These are phyloP conservation scores for Lachancea dasiensis DNA, from an alignment of 805 yeast species.

Conservation along the genomic window DNA sequence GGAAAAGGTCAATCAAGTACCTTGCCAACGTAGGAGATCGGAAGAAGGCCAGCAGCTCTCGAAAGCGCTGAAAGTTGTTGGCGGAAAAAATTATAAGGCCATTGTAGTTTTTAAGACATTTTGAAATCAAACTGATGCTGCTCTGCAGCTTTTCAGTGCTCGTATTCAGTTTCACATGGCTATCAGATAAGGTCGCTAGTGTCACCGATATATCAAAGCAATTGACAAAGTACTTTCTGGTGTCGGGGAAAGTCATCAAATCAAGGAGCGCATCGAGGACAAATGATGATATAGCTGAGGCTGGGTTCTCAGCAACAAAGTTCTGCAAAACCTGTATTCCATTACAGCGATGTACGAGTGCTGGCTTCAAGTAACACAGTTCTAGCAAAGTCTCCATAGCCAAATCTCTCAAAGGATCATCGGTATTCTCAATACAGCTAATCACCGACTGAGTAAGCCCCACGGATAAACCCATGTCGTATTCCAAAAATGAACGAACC, in stretches of 20 bases:
- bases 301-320: conserved; percentile 23
- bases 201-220: conserved; percentile 59
- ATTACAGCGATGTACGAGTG: conserved; percentile 39
- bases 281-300: conserved; percentile 23
- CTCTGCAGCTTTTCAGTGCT: conserved; percentile 52
- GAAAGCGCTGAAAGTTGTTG: conserved; percentile 49
- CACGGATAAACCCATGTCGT: conserved; percentile 54
- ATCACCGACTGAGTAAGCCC: conserved; percentile 64
- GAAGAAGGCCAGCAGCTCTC: conserved; percentile 56
- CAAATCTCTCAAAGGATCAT: conserved; percentile 44
- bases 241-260: conserved; percentile 25
- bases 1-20: conserved; percentile 62
- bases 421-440: conserved; percentile 52
- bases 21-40: conserved; percentile 54
- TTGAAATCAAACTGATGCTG: conserved; percentile 51
- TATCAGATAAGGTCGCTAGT: conserved; percentile 65
- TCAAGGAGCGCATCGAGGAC: conserved; percentile 26
- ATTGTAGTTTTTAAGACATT: conserved; percentile 63
- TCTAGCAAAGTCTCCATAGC: conserved; percentile 57
- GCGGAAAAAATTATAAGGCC: conserved; percentile 66
- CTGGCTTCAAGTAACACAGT: conserved; percentile 42
- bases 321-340: conserved; percentile 39
- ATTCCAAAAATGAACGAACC: conserved; percentile 53
- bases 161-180: conserved; percentile 42
- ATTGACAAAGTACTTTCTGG: conserved; percentile 36